These are phyloP conservation scores for Sarcodon aspratus DNA, from an alignment of 768 basidiomycete species.

Conservation along the genomic window DNA sequence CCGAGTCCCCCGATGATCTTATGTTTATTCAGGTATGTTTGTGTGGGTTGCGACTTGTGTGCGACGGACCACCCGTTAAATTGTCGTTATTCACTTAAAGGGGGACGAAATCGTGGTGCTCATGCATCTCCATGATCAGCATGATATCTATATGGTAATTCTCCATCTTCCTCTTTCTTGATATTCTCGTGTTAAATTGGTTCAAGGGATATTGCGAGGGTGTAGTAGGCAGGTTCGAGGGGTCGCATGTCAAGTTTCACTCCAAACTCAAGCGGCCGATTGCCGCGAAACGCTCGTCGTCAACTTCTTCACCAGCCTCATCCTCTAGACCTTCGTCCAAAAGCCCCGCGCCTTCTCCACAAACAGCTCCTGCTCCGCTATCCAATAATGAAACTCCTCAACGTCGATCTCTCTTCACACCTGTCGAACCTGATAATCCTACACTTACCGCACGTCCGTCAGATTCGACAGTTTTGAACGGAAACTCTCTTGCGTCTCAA, in stretches of 20 bases:
- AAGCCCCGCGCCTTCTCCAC: slow-evolving; percentile 8
- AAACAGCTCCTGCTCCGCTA: neutral
- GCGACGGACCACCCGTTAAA: neutral
- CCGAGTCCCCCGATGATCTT: slow-evolving; percentile 61
- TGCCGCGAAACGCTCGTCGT: slow-evolving; percentile 50
- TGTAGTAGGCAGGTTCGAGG: slow-evolving; percentile 68
- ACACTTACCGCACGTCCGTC: neutral
- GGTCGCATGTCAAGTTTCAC: slow-evolving; percentile 54
- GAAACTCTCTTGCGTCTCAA: slow-evolving; percentile 5
- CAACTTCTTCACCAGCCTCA: slow-evolving; percentile 17
- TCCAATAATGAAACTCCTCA: slow-evolving; percentile 1
- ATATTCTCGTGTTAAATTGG: neutral
- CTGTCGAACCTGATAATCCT: neutral
- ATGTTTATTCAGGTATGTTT: slow-evolving; percentile 74
- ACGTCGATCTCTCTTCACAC: neutral
- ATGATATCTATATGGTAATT: slow-evolving; percentile 54
- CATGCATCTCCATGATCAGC: slow-evolving; percentile 49
- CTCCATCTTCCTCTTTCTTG: neutral
- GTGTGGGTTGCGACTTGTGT: neutral
- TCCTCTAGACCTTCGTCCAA: slow-evolving; percentile 7
- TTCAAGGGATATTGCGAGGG: slow-evolving; percentile 78
- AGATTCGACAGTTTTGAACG: slow-evolving; percentile 6
- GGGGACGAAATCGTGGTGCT: slow-evolving; percentile 73
- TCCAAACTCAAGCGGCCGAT: slow-evolving; percentile 71
- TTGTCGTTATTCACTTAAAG: slow-evolving; percentile 22